phyloP scores from a whole-genome alignment of 202 grass and related monocot genomes.

The Hordeum pubiflorum region DNA sequence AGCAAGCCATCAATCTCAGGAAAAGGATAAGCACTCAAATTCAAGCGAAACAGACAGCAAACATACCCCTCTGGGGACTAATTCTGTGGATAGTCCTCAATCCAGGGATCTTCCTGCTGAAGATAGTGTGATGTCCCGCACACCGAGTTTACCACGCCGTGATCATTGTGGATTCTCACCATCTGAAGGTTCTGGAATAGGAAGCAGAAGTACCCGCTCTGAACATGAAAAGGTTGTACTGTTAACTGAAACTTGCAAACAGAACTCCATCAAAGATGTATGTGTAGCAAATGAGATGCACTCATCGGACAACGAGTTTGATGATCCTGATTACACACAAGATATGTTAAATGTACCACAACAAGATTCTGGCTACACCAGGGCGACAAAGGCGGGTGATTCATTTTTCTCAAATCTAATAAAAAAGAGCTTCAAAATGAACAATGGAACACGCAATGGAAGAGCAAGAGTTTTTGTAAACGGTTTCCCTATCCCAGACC shows the following conservation, averaged over 20 bases:
- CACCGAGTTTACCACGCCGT: slow-evolving; percentile 49
- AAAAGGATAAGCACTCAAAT: slow-evolving; percentile 46
- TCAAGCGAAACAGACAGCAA: slow-evolving; percentile 38
- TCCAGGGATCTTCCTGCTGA: slow-evolving; percentile 39
- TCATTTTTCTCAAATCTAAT: slow-evolving; percentile 78
- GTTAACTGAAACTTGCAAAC: slow-evolving; percentile 64
- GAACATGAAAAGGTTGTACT: slow-evolving; percentile 71
- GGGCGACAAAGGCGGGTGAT: slow-evolving; percentile 37
- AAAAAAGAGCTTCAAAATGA: slow-evolving; percentile 78
- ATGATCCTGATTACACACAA: slow-evolving; percentile 33
- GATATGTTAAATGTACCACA: slow-evolving; percentile 33
- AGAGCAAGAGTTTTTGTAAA: slow-evolving; percentile 71
- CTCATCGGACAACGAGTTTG: slow-evolving; percentile 47
- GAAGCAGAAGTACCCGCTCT: slow-evolving; percentile 63
- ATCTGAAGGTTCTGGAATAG: slow-evolving; percentile 58
- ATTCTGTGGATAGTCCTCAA: slow-evolving; percentile 28
- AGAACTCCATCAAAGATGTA: slow-evolving; percentile 67
- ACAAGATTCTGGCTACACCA: slow-evolving; percentile 32
- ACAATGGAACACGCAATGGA: slow-evolving; percentile 30
- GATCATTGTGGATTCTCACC: slow-evolving; percentile 47
- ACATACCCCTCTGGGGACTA: slow-evolving; percentile 24
- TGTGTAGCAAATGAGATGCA: slow-evolving; percentile 58
- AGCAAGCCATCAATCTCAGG: slow-evolving; percentile 30
- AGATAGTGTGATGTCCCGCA: slow-evolving; percentile 37
- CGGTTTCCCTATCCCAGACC: slow-evolving; percentile 62